Percentiles rank a stretch among this genome's conserved stretches.
Conservation (phyloP, 805 yeast species). For the Saccharomycopsis sp. region DNA sequence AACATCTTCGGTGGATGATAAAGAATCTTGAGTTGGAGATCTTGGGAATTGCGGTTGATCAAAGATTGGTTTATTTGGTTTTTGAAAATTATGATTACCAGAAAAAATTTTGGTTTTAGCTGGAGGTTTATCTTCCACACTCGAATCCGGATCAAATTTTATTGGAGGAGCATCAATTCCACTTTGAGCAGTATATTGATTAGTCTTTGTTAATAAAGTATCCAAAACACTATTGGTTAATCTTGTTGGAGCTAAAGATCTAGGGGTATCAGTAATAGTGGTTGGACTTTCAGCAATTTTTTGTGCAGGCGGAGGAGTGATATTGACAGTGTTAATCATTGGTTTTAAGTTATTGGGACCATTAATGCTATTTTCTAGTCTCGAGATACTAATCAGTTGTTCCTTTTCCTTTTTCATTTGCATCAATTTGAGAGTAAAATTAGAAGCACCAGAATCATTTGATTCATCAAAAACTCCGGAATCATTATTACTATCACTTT, state of each 20-base stretch:
- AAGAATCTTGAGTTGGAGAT: constrained; percentile 17
- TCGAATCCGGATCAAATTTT: neutral
- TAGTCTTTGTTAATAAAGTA: constrained; percentile 10
- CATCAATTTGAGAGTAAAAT: constrained; percentile 15
- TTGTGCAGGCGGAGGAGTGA: neutral
- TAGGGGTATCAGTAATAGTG: neutral
- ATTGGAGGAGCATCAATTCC: constrained; percentile 8
- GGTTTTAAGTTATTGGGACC: too few relatives aligned
- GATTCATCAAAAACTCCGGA: neutral
- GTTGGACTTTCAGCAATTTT: neutral
- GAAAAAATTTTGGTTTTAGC: constrained; percentile 11
- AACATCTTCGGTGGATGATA: constrained; percentile 18
- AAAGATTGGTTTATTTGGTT: constrained; percentile 12
- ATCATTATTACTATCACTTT: neutral
- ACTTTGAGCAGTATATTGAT: constrained; percentile 14
- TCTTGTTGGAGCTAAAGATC: constrained; percentile 13
- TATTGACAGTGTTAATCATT: neutral
- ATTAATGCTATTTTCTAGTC: too few relatives aligned
- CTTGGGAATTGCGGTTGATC: constrained; percentile 14
- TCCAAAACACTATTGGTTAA: constrained; percentile 12
- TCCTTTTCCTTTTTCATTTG: constrained; percentile 15
- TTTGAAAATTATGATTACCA: constrained; percentile 8
- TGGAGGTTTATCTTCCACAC: neutral
- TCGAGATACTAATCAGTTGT: neutral
- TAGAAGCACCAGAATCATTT: constrained; percentile 10